A percentile compares a stretch with the other conserved stretches of the same genome.
Conservation (phyloP, 2,329 filamentous ascomycete genomes). For the Paradendryphiella salina region DNA sequence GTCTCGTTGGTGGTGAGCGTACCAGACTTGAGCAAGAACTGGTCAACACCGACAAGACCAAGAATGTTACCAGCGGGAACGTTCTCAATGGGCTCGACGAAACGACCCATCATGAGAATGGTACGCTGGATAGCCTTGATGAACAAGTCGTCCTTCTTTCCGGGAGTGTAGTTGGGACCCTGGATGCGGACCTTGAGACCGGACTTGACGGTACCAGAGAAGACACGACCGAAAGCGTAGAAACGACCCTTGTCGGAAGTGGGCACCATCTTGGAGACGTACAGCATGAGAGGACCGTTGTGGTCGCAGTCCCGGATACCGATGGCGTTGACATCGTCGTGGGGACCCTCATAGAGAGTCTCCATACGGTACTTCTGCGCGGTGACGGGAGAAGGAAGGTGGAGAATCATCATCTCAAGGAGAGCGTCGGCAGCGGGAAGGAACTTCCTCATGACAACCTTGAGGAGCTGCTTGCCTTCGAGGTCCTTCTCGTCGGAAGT, state of each 20-base stretch:
- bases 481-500: constrained; percentile 81
- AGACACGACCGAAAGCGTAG: constrained; percentile 99
- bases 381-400: constrained; percentile 92
- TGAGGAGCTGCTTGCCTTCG: constrained; percentile 97
- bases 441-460: constrained; percentile 98
- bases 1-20: constrained; percentile 96
- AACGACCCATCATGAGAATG: constrained; percentile 99
- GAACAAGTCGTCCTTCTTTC: constrained; percentile 98
- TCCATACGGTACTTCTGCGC: constrained; percentile 98
- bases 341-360: constrained; percentile 97
- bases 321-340: constrained; percentile 88
- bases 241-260: constrained; percentile 99
- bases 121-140: constrained; percentile 99
- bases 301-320: constrained; percentile 98
- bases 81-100: constrained; percentile 98
- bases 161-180: constrained; percentile 96
- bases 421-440: constrained; percentile 96
- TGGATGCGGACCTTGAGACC: constrained; percentile 99
- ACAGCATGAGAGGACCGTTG: constrained; percentile 98
- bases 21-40: constrained; percentile 99
- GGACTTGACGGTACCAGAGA: constrained; percentile 95
- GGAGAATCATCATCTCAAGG: constrained; percentile 99
- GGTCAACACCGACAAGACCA: constrained; percentile 98
- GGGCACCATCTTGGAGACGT: constrained; percentile 99
- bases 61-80: constrained; percentile 99